These are phyloP conservation scores for Saturnispora sekii DNA, from an alignment of 805 yeast species.

Conservation along the genomic window DNA sequence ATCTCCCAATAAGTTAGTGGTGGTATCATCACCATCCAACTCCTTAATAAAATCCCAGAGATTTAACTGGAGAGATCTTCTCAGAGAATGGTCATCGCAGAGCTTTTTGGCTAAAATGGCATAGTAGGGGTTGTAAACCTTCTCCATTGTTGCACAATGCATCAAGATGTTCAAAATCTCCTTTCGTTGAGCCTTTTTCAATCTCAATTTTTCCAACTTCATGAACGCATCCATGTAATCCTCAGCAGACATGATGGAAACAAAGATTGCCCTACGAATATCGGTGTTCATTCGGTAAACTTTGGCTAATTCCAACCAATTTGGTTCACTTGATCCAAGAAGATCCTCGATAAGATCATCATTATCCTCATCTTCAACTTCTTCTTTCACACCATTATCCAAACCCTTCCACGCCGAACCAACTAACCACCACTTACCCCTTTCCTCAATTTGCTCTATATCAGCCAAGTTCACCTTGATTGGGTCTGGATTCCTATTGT, in stretches of 20 bases:
- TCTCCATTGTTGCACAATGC: conserved; percentile 81
- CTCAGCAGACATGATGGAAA: conserved; percentile 90
- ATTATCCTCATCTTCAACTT: conserved; percentile 8
- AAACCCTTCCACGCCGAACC: conserved; percentile 95
- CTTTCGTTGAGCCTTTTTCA: conserved; percentile 70
- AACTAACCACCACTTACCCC: conserved; percentile 98
- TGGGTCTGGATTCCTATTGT: conserved; percentile 52
- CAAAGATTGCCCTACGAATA: conserved; percentile 84
- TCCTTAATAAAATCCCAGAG: conserved; percentile 81
- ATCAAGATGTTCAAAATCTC: conserved; percentile 80
- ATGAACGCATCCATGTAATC: conserved; percentile 84
- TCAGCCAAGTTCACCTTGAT: conserved; percentile 78
- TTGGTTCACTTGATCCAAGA: conserved; percentile 63
- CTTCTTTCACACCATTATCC: conserved; percentile 6
- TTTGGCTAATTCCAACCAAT: conserved; percentile 82
- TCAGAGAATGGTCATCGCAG: conserved; percentile 62
- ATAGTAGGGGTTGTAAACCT: conserved; percentile 83
- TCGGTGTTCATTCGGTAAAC: conserved; percentile 93
- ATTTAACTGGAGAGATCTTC: conserved; percentile 79
- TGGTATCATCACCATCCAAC: conserved; percentile 42
- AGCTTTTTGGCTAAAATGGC: conserved; percentile 68
- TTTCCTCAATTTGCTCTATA: conserved; percentile 61
- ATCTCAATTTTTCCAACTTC: conserved; percentile 66
- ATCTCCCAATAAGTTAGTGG: conserved; percentile 24
- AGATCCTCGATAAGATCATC: conserved; percentile 43